Base-by-base conservation (phyloP, 1,284 basidiomycete species). In the Heterobasidion occidentale region DNA sequence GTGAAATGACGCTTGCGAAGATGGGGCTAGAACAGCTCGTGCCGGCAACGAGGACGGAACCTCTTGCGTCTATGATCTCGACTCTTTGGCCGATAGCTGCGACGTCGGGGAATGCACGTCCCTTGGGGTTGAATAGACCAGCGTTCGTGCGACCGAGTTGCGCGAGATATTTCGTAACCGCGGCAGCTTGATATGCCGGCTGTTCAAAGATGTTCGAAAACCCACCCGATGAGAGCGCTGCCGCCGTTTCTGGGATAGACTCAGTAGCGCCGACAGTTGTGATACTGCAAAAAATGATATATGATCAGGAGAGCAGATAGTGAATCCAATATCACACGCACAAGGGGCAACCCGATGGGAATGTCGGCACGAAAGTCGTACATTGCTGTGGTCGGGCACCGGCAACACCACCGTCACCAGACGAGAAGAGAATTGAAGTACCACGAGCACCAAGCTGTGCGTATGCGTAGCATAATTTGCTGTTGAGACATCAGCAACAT, bases 401-500 rank as follows among this genome's bases (percentile, higher is more conserved):
- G 33, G 84, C 85, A 34, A 89, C 84, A 56, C 86, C 86, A 54
- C 67, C 70, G 60, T 84, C 86, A 55, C 86, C 87, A 52, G 81
- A 83, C 12, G 81, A 79, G 71, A 84, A 87, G 62, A 89, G 73
- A 34, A 84, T 72, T 19, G 79, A 81, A 12, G 76, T 77, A 35
- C 87, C 87, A 34, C 78, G 74, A 7, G 78, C 73, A 9, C 83
- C 83, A 51, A 89, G 77, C 58, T 81, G 76, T 19, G 80, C 77
- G 57, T 84, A 80, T 44, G 75, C 61, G 55, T 79, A 76, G 71
- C 84, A 87, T 27, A 86, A 81, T 9, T 66, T 70, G 46, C 59
- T 67, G n/a, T 33, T 5, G 20, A 15, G 52, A 20, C 6, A 4
- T 11, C 36, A 7, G 17, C 17, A 5, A 2, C 50, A 42, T 12